These are phyloP conservation scores for Gnetum montanum DNA, from an alignment of 75 land plant genomes.

Conservation along the genomic window DNA sequence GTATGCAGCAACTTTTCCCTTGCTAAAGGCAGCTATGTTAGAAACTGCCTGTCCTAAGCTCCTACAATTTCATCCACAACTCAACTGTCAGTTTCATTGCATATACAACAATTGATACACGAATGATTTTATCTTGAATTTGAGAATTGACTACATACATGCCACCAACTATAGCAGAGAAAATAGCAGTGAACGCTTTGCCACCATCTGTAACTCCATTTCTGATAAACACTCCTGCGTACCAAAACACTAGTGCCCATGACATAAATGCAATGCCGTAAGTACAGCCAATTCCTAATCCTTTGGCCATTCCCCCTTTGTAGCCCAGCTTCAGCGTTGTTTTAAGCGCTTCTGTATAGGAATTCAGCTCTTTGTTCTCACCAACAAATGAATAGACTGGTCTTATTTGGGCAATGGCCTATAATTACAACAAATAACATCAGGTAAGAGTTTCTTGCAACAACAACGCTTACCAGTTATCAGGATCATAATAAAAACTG, in stretches of 20 bases:
- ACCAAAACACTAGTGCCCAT: conserved; percentile 97
- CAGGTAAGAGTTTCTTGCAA: not conserved
- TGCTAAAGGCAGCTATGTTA: conserved; percentile 78
- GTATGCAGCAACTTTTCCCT: conserved; percentile 84
- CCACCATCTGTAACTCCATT: conserved; percentile 75
- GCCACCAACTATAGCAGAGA: conserved; percentile 92
- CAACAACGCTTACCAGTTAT: not conserved
- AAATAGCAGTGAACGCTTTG: conserved; percentile 79
- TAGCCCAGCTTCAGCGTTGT: conserved; percentile 78
- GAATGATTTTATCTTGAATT: not conserved
- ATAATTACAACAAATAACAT: not conserved
- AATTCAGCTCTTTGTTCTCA: conserved; percentile 54
- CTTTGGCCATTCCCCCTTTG: conserved; percentile 93
- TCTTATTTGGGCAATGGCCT: conserved; percentile 87
- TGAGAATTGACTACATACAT: too few species aligned
- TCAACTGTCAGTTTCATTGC: not conserved
- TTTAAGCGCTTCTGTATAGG: conserved; percentile 71
- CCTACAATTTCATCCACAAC: conserved; percentile 30
- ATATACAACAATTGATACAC: not conserved
- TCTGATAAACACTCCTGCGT: conserved; percentile 84
- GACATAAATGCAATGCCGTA: conserved; percentile 90
- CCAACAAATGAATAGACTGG: conserved; percentile 91
- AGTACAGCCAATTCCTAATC: conserved; percentile 84
- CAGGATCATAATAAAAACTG: not conserved
- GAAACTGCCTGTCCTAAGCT: conserved; percentile 86